Conservation (phyloP, 2,329 filamentous ascomycete species). For the Diplodia scrobiculata region DNA sequence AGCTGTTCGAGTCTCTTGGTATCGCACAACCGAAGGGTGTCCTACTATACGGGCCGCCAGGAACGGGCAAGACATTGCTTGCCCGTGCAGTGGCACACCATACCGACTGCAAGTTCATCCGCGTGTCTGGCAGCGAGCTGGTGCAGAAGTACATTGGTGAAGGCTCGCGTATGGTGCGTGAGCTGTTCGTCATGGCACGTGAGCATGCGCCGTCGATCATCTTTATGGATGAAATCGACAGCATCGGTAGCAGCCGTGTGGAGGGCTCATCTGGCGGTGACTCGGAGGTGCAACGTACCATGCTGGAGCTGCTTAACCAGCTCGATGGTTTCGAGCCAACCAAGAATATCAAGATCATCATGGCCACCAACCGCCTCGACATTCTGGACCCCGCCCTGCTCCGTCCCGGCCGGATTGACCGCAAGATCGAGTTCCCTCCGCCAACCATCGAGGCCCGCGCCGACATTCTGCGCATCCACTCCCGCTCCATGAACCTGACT, state of each 20-base stretch:
- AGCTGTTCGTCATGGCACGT: conserved; percentile 98
- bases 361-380: conserved; percentile 97
- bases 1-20: conserved; percentile 97
- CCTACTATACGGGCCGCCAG: conserved; percentile 90
- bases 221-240: conserved; percentile 99
- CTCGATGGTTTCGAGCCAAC: conserved; percentile 98
- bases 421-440: conserved; percentile 98
- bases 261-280: conserved; percentile 94
- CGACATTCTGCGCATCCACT: conserved; percentile 97
- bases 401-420: conserved; percentile 94
- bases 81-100: conserved; percentile 96
- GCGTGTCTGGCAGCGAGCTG: conserved; percentile 91
- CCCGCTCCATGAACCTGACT: conserved; percentile 96
- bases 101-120: conserved; percentile 98
- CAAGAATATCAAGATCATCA: conserved; percentile 99
- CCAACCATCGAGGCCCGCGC: conserved; percentile 94
- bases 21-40: conserved; percentile 99
- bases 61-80: conserved; percentile 94
- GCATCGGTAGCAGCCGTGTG: conserved; percentile 94
- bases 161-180: conserved; percentile 95
- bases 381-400: conserved; percentile 94
- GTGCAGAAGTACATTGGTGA: conserved; percentile 99
- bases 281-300: conserved; percentile 96
- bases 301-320: conserved; percentile 97
- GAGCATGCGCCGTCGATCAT: conserved; percentile 98